These are phyloP conservation scores for Triangularia verruculosa DNA, from an alignment of 2,329 filamentous ascomycete genomes.

Conservation along the genomic window DNA sequence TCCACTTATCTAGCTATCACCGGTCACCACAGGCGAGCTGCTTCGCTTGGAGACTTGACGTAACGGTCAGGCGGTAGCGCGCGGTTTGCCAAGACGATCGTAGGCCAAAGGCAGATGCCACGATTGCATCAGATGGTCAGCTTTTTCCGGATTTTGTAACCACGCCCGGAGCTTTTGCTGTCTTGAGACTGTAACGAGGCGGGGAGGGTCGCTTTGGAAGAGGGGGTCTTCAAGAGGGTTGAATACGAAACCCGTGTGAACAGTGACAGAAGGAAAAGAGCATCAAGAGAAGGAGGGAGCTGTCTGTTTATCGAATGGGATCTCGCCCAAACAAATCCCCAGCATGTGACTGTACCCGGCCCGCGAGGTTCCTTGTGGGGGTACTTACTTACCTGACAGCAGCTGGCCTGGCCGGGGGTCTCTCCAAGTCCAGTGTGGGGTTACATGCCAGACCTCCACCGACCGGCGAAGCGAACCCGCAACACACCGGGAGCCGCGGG, in stretches of 20 bases:
- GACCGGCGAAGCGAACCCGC: background rate
- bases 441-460: background rate
- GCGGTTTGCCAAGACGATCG: background rate
- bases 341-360: background rate
- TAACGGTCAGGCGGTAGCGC: background rate
- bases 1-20: background rate
- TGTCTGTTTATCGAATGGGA: background rate
- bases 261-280: no score
- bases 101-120: background rate
- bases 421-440: background rate
- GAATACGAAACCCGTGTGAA: no score
- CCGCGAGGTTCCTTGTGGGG: background rate
- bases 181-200: background rate
- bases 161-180: background rate
- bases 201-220: slow-evolving; percentile 6
- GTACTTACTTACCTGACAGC: background rate
- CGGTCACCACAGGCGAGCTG: background rate
- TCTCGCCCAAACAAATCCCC: background rate
- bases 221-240: background rate
- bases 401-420: no score
- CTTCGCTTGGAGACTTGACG: background rate
- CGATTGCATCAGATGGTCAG: background rate
- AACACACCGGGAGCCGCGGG: slow-evolving; percentile 15
- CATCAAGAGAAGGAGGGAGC: background rate
- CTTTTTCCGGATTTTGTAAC: background rate